These are phyloP conservation scores for Magnusiomyces sp. DNA, from an alignment of 1,139 yeast genomes.

Conservation along the genomic window DNA sequence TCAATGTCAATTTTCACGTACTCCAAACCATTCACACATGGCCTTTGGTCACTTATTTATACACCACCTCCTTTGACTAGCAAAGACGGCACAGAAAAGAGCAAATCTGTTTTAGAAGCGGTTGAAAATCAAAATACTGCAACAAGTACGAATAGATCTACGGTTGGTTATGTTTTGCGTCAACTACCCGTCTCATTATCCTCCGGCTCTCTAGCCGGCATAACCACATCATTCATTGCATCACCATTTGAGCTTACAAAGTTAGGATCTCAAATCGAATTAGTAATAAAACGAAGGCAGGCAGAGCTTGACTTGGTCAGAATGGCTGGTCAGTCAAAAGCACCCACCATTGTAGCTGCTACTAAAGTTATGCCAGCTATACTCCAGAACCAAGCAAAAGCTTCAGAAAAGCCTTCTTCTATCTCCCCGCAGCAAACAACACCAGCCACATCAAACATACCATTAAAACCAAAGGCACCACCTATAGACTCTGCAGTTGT, in stretches of 20 bases:
- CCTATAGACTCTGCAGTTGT: neutral
- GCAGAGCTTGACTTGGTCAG: slow-evolving; percentile 28
- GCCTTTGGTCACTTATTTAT: slow-evolving; percentile 20
- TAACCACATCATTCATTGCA: slow-evolving; percentile 55
- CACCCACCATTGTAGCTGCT: slow-evolving; percentile 4
- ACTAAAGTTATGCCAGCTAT: slow-evolving; percentile 1
- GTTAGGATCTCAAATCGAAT: slow-evolving; percentile 63
- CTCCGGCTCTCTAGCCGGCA: slow-evolving; percentile 64
- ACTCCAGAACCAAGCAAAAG: neutral
- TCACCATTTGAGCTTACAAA: slow-evolving; percentile 86
- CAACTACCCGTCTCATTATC: slow-evolving; percentile 59
- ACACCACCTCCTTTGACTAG: slow-evolving; percentile 12
- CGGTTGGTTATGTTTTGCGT: slow-evolving; percentile 31
- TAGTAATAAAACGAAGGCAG: slow-evolving; percentile 35
- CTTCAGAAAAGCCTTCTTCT: neutral
- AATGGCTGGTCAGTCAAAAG: slow-evolving; percentile 7
- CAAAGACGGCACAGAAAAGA: neutral
- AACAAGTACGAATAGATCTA: slow-evolving; percentile 6
- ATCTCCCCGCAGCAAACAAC: neutral
- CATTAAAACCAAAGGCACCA: neutral
- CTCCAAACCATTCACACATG: slow-evolving; percentile 40
- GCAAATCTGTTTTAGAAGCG: neutral
- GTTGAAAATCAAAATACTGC: neutral
- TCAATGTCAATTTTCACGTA: slow-evolving; percentile 60
- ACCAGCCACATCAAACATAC: neutral